Base-by-base conservation (phyloP, 2,329 filamentous ascomycete species). In the Neospermospora avenae region DNA sequence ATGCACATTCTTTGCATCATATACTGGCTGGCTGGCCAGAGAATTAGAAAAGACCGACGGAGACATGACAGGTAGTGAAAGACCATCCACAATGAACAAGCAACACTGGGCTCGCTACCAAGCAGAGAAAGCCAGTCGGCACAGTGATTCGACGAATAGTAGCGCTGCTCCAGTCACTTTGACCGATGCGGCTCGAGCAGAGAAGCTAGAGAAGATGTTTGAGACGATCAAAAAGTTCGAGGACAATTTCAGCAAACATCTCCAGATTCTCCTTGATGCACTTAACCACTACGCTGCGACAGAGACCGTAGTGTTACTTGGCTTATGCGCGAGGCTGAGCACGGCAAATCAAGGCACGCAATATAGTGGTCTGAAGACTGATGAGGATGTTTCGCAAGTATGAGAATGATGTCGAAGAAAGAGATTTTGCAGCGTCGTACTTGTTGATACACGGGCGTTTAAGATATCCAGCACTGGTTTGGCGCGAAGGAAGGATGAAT, bases 281-380 rank as follows among this genome's bases (percentile, higher is more conserved):
- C 81, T 99, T 64, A 98, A 99, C 69, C 96, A 98, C 75, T 96
- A 97, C 69, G 95, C 95, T 2, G 95, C 95, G 0, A 98, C 95
- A 0, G 95, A 99, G 78, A 98, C 95, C 41, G 93, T 97, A 3
- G 95, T 96, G 18, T 81, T 99, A 65, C 77, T 98, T 63, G 93
- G 93, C 66, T 79, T 99, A 16, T 96, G 91, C 72, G 91, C 91
- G 13, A 78, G 91, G 62, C 73, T 96, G 70, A 93, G 89, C 69
- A 91, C 89, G 61, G 91, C 90, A 13, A 91, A 90, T 62, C 89
- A 93, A 72, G 90, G 89, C 20, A 87, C 84, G 0, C 84, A 87
- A 70, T 86, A 82, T 69, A 81, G 83, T 10, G 84, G 84, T 2
- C 68, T 85, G 60, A 78, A 81, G 57, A 76, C 78, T n/a, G 84